Base-by-base conservation (phyloP, 1,139 yeast species). In the Yamadazyma friedrichii region DNA sequence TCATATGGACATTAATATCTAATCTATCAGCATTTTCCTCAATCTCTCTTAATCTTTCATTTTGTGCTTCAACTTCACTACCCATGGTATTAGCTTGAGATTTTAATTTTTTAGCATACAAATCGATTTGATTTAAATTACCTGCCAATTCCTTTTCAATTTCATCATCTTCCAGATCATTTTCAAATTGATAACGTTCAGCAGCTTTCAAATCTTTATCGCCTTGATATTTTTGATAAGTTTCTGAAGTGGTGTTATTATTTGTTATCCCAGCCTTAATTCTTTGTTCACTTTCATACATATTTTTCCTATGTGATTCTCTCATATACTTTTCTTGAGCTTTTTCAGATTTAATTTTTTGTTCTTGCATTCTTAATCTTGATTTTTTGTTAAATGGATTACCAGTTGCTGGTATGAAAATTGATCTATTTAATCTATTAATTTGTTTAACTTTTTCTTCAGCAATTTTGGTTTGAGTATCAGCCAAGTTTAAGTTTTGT, bases 351-450 rank as follows among this genome's bases (percentile, higher is more conserved):
- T 84, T 80, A 48, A 89, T 73, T 44, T 72, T 73, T 42, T 79
- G 86, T 61, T 91, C 98, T 52, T 81, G 82, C 51, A 84, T 88
- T 51, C 84, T 81, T 49, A 82, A 71, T 51, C 94, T 74, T 31
- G 88, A 75, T 54, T 87, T 87, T 38, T 86, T 83, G 53, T 88
- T 89, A 69, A 93, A 91, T 27, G 98, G 98, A 58, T 91, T 91
- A 9, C 71, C 70, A 25, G 85, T 79, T 45, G 88, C 89, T 10
- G 95, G 91, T 16, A 89, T 82, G 59, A 91, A 82, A 48, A 93
- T 79, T 41, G 89, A 81, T 45, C 98, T 74, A 63, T 88, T 89
- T 52, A 88, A 76, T 50, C 88, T 78, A 54, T 82, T 79, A 54
- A 94, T 76, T 56, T 89, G 94, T 41, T 77, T 77, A 31, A 93